Base-by-base conservation (phyloP, 129 eudicot genomes). In the Escallonia rubra region DNA sequence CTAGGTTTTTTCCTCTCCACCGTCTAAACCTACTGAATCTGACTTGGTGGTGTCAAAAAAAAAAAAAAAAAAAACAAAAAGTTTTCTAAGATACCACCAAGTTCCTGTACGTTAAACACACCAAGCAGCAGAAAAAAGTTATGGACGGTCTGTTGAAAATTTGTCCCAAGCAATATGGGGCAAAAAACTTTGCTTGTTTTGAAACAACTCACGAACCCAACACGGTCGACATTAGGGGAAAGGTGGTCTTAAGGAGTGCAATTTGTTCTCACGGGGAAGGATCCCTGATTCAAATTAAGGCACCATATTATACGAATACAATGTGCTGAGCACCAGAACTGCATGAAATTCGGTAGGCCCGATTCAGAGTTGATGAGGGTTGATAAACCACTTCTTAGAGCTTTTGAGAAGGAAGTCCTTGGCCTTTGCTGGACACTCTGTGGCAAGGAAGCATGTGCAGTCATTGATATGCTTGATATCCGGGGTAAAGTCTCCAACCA, bases 311-410 rank as follows among this genome's bases (percentile, higher is more conserved):
- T 61, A 80, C 84, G 14, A 90, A 90, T 58, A 63, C 59, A 49
- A 86, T 89, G 2, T 90, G 97, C 65, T 84, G 97, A 90, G 53
- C 95, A 90, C 45, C 95, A 90, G 40, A 86, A 90, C 78, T 90
- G 97, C 72, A 84, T 84, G 75, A 90, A 90, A 56, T 90, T 81
- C 59, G 97, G 97, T 0, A 68, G 95, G 60, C 95, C 95, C 57
- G 97, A 90, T 61, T 65, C 78, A 49, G 91, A 80, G 43, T 90
- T 77, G 81, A 72, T 86, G 85, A 86, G 82, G 65, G 34, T 23
- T 1, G 34, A 23, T 23, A 23, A 23, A 23, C 34, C 56, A 34
- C 56, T 64, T 64, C 8, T 64, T 64, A 43, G 56, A 46, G 56
- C 10, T 64, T n/a, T 8, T 64, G 57, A 64, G 68, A 48, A 57